Evolutionary conservation across 495 filamentous ascomycete species (phyloP), one percentile per base, ranked within the genome.

Genomic region (Podospora pseudocomata): DNA sequence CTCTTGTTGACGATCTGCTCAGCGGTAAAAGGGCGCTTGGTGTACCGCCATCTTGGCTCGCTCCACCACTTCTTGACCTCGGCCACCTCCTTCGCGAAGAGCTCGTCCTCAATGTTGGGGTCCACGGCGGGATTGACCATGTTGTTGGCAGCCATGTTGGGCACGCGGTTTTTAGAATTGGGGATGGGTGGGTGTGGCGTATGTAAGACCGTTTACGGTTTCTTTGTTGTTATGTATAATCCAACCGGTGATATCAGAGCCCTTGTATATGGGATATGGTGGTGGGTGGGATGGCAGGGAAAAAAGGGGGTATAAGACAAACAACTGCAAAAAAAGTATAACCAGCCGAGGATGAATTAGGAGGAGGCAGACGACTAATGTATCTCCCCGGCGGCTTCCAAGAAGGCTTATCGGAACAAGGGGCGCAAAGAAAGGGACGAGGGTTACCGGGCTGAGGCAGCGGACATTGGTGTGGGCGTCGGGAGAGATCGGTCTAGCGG

Each of bases 1-100:
- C 95, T 85, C 86, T 99, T 99, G 27, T 90, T 87, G 67, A 96
- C 95, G 76, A 99, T 98, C 82, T 96, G 91, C 83, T 98, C 96
- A 18, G 95, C 93, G 5, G 93, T 97, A 79, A 93, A 99, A 4
- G 95, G 91, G 49, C 95, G 86, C 80, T 90, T 93, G 72, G 95
- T 99, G 79, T 92, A 87, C 74, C 92, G 85, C 95, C 95, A 99
- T 83, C 95, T 85, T 54, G 91, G 86, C 70, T 95, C 92, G 23
- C 85, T 86, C 95, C 95, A 99, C 95, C 95, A 99, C 78, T 90
- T 80, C 85, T 97, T 90, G 66, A 98, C 90, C 67, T 89, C 89
- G 72, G 89, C 85, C 67, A 97, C 92, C 73, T 99, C 95, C 57
- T 87, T 85, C 74, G 85, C 80, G 80, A 89, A 98, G 66, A 87